Evolutionary conservation across 2,329 filamentous ascomycete genomes (phyloP).

Genomic region (Aspergillus sp.): DNA sequence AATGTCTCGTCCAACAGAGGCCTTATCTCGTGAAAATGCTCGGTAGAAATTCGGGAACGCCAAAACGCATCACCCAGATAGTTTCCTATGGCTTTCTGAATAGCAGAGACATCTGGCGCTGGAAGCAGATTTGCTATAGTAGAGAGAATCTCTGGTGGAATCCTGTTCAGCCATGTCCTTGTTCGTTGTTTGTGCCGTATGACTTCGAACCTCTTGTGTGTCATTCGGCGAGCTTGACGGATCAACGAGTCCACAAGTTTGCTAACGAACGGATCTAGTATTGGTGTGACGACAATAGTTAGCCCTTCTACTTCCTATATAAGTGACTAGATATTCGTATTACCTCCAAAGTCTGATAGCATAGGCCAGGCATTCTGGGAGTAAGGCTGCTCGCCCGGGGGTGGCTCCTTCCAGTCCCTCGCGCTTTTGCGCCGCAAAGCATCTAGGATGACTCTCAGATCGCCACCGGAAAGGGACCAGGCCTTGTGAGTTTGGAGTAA

Average conservation of each 20-base stretch:
- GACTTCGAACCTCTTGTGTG: background rate
- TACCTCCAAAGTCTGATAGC: too few relatives aligned
- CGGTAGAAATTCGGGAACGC: background rate
- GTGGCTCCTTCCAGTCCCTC: background rate
- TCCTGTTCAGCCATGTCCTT: background rate
- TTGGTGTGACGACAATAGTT: too few relatives aligned
- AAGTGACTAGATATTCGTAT: too few relatives aligned
- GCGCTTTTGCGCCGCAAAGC: background rate
- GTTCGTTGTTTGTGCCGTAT: background rate
- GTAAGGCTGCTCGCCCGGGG: too few relatives aligned
- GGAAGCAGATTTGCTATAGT: background rate
- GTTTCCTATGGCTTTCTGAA: background rate
- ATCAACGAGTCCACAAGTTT: too few relatives aligned
- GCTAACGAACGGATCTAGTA: too few relatives aligned
- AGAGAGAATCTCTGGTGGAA: background rate
- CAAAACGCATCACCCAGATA: background rate
- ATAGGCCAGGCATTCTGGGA: too few relatives aligned
- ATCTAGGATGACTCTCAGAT: background rate
- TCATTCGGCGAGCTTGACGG: too few relatives aligned
- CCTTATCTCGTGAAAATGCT: background rate
- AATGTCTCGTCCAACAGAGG: background rate
- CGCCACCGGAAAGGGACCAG: background rate
- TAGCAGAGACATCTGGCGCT: too few relatives aligned
- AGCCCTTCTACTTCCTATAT: too few relatives aligned
- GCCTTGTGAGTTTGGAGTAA: background rate